These are phyloP conservation scores for Macaranga tanarius DNA, from an alignment of 441 rosid species.

Conservation along the genomic window DNA sequence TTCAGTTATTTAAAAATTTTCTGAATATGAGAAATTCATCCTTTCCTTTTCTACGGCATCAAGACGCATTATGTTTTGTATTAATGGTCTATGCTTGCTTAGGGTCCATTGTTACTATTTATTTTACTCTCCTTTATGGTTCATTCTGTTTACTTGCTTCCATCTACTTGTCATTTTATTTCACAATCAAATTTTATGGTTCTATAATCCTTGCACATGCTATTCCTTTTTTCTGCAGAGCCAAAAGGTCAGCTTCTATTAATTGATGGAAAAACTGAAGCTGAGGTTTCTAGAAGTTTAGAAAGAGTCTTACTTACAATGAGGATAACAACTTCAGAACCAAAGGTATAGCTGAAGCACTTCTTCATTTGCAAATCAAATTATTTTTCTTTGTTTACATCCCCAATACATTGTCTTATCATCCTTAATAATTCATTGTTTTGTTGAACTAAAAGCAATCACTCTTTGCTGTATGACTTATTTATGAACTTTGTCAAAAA, in stretches of 20 bases:
- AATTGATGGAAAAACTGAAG: conserved; percentile 94
- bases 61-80: neutral
- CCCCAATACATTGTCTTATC: neutral
- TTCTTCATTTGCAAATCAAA: neutral
- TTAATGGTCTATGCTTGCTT: neutral
- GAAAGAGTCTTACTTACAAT: conserved; percentile 97
- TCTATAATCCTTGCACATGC: conserved; percentile 9
- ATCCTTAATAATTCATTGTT: neutral
- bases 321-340: conserved; percentile 90
- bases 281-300: conserved; percentile 80
- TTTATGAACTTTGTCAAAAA: neutral
- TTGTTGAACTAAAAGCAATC: neutral
- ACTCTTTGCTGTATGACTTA: conserved; percentile 7
- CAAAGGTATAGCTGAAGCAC: conserved; percentile 60
- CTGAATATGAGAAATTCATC: neutral
- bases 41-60: conserved; percentile 3
- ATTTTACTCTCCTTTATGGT: conserved; percentile 6
- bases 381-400: conserved; percentile 2
- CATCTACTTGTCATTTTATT: conserved; percentile 3
- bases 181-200: neutral
- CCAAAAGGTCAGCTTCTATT: conserved; percentile 98
- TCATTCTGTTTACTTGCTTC: neutral
- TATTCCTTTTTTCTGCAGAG: conserved; percentile 43
- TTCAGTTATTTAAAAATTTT: neutral
- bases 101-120: neutral